Evolutionary conservation across 129 eudicot species (phyloP).

Genomic region (Daucus carota): DNA sequence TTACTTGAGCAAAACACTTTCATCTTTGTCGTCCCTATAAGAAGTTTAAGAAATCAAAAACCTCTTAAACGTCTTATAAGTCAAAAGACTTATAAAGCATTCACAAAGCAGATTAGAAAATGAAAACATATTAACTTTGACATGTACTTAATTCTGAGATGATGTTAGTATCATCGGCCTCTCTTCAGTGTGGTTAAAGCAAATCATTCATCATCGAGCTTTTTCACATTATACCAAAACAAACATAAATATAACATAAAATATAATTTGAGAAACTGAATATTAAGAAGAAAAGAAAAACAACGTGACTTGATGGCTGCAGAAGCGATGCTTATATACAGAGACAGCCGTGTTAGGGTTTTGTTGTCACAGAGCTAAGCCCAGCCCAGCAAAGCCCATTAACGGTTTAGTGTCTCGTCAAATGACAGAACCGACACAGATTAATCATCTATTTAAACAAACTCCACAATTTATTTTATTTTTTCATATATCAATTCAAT

Average conservation of each 20-base stretch:
- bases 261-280: no score
- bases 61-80: background rate
- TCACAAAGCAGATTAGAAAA: background rate
- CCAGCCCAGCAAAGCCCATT: background rate
- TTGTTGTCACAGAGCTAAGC: background rate
- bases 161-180: slow-evolving; percentile 9
- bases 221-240: background rate
- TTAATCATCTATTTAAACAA: no score
- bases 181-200: slow-evolving; percentile 94
- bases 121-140: background rate
- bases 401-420: no score
- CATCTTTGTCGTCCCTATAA: background rate
- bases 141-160: background rate
- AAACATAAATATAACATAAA: no score
- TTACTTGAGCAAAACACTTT: background rate
- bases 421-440: no score
- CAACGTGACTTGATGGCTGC: no score
- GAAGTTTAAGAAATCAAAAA: background rate
- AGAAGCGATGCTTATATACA: background rate
- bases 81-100: background rate
- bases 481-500: no score
- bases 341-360: background rate
- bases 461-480: no score
- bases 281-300: no score
- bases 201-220: slow-evolving; percentile 72